Percentiles rank a stretch among this genome's conserved stretches.
These are phyloP conservation scores for Mortierella sp. DNA, from an alignment of 371 early-diverging fungal species.

Conservation along the genomic window DNA sequence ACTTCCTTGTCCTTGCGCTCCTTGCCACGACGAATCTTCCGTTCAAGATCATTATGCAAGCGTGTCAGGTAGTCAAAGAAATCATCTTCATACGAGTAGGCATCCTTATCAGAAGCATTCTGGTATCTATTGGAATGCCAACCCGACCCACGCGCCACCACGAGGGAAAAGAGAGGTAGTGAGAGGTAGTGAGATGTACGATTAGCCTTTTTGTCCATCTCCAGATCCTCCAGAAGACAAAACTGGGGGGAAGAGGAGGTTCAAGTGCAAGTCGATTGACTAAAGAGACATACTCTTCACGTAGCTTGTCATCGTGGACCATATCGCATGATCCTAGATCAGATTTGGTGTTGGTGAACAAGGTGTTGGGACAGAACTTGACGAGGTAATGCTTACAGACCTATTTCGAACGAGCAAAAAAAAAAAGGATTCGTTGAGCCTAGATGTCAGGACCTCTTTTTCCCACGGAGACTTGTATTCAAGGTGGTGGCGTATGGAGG, in stretches of 20 bases:
- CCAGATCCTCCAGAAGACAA: too few species aligned
- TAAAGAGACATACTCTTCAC: constrained; percentile 64
- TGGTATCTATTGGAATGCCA: constrained; percentile 61
- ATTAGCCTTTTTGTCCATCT: too few species aligned
- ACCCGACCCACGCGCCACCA: too few species aligned
- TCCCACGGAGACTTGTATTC: background rate
- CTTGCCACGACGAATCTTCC: constrained; percentile 79
- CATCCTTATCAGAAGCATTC: constrained; percentile 69
- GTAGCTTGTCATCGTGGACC: constrained; percentile 85
- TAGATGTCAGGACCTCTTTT: background rate
- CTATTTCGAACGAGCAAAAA: constrained; percentile 53
- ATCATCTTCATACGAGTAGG: constrained; percentile 79
- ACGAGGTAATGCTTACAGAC: constrained; percentile 90
- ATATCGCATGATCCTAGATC: constrained; percentile 71
- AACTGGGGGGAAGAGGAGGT: too few species aligned
- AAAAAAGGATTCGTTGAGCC: background rate
- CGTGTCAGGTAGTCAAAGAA: constrained; percentile 79
- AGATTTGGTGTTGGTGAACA: constrained; percentile 90
- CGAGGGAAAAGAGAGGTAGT: too few species aligned
- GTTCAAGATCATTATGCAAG: constrained; percentile 78
- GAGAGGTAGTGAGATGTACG: too few species aligned
- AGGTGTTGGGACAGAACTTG: constrained; percentile 86
- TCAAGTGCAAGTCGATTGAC: too few species aligned
- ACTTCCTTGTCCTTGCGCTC: constrained; percentile 78
- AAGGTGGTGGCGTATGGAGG: too few species aligned